Base-by-base conservation (phyloP, 768 basidiomycete genomes). In the Scleroderma citrinum region DNA sequence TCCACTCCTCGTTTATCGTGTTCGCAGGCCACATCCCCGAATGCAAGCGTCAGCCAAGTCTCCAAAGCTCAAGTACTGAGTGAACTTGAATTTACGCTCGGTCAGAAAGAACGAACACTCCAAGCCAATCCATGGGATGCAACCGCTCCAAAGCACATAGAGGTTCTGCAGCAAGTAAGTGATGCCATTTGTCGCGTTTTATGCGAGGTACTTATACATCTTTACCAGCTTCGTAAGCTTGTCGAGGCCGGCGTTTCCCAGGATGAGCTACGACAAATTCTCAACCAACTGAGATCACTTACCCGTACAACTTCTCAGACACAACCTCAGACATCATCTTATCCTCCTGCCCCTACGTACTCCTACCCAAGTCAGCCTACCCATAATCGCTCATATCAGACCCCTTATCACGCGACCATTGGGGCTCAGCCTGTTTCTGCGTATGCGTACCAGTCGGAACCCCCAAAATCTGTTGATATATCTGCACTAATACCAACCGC, bases 241-340 rank as follows among this genome's bases (percentile, higher is more conserved):
- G 83, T 92, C 3, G 85, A 89, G 57, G 77, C 80, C 11, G 87
- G 87, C 7, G 87, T 92, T 29, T 87, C 86, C 2, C 85, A 87
- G 65, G 78, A 80, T 29, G 88, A 92, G 59, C 71, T 92, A 30
- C 76, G 76, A 34, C 87, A 89, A 59, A 92, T 92, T 46, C 72
- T 89, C 2, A 60, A 69, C 24, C 87, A 89, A 59, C 64, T 92
- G 13, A 83, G 87, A 34, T 71, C 76, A 38, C 67, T 89, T 17
- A 74, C 78, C 13, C 78, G 81, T 47, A 65, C 69, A 50, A 60
- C 71, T 21, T 62, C 67, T 19, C 67, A 38, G 2, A 59, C 70
- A 3, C 60, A 72, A 7, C 39, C 59, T 11, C 57, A 58, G 35
- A 60, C 65, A 7, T 42, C 57, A 20, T 45, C 62, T 10, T 58